Evolutionary conservation across 257 asterid species (phyloP).

Genomic region (Mitragyna speciosa): DNA sequence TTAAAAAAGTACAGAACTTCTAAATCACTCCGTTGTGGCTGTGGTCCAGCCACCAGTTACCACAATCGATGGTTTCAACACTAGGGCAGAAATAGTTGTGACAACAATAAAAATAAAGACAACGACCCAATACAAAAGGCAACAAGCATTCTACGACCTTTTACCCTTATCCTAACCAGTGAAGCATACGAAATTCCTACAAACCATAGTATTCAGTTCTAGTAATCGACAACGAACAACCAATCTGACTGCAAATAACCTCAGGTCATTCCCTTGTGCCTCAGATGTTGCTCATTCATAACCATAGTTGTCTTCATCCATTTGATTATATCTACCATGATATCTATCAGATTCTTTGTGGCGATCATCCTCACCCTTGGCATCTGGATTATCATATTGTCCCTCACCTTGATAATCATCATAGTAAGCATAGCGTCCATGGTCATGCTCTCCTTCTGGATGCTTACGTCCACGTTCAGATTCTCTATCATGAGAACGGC

Average conservation of each 20-base stretch:
- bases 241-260: conserved; percentile 48
- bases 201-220: not conserved
- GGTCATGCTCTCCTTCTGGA: conserved; percentile 46
- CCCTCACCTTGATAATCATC: conserved; percentile 48
- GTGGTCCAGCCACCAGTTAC: not conserved
- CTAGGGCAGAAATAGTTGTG: not conserved
- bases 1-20: not conserved
- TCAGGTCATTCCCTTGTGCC: conserved; percentile 48
- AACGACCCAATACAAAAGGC: not conserved
- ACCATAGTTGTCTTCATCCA: conserved; percentile 73
- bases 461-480: conserved; percentile 49
- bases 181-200: not conserved
- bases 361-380: conserved; percentile 54
- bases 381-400: conserved; percentile 44
- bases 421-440: conserved; percentile 59
- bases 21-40: not conserved
- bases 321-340: conserved; percentile 62
- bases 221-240: conserved; percentile 55
- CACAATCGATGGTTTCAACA: not conserved
- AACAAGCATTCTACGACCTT: not conserved
- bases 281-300: conserved; percentile 58
- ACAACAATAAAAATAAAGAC: not conserved
- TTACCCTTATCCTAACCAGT: conserved; percentile 6
- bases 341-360: conserved; percentile 53
- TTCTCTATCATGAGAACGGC: conserved; percentile 39